phyloP scores from a whole-genome alignment of 768 basidiomycete genomes.

The Agaricus blazei region DNA sequence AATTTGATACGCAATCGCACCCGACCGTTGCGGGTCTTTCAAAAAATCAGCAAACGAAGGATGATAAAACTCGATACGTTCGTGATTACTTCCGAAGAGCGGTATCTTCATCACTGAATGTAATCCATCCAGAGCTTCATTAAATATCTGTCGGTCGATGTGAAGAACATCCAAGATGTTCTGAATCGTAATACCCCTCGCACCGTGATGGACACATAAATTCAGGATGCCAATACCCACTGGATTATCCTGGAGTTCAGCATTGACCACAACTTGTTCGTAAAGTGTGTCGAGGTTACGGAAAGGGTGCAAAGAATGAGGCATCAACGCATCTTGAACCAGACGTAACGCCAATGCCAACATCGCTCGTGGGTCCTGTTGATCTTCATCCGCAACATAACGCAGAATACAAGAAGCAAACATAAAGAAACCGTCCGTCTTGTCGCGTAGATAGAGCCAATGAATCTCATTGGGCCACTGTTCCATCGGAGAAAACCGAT shows the following conservation, averaged over 20 bases:
- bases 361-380: neutral
- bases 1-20: neutral
- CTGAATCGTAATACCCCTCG: neutral
- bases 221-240: neutral
- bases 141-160: neutral
- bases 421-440: neutral
- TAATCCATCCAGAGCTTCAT: neutral
- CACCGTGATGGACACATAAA: neutral
- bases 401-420: neutral
- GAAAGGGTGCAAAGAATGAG: neutral
- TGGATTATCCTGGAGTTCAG: neutral
- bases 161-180: neutral
- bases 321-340: neutral
- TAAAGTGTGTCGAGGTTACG: constrained; percentile 1
- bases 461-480: neutral
- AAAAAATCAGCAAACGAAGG: neutral
- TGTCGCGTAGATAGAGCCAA: neutral
- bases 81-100: neutral
- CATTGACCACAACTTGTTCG: neutral
- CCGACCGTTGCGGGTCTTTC: neutral
- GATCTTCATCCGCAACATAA: neutral
- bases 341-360: neutral
- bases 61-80: neutral
- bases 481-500: neutral
- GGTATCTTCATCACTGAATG: neutral